Conservation (phyloP, 1,284 basidiomycete species). For the Microbotryum silenes-acaulis region DNA sequence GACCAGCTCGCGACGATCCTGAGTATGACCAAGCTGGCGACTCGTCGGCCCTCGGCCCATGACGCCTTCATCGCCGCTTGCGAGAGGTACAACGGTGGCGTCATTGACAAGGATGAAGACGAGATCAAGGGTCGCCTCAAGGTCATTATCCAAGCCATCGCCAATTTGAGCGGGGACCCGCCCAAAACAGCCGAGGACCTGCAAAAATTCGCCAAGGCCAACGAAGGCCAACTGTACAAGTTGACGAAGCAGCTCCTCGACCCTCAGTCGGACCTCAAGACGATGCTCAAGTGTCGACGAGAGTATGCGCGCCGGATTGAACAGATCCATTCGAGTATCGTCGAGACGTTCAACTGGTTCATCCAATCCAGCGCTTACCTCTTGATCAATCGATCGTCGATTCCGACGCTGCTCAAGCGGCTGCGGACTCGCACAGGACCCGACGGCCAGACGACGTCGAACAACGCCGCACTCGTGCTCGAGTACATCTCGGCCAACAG, state of each 20-base stretch:
- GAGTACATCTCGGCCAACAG: constrained; percentile 65
- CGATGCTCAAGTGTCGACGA: constrained; percentile 55
- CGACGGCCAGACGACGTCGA: constrained; percentile 24
- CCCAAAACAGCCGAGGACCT: constrained; percentile 71
- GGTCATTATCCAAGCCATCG: constrained; percentile 52
- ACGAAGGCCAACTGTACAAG: constrained; percentile 79
- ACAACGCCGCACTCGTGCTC: constrained; percentile 41
- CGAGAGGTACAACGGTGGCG: constrained; percentile 73
- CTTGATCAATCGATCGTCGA: constrained; percentile 73
- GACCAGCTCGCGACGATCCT: constrained; percentile 45
- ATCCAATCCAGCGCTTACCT: constrained; percentile 64
- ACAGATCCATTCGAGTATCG: constrained; percentile 54
- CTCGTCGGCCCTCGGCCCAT: constrained; percentile 56
- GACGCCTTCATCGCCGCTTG: constrained; percentile 62
- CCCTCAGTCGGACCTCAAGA: constrained; percentile 70
- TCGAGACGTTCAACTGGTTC: constrained; percentile 64
- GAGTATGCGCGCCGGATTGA: constrained; percentile 61
- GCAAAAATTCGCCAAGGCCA: constrained; percentile 71
- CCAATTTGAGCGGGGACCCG: constrained; percentile 51
- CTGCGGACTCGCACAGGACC: constrained; percentile 46
- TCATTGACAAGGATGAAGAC: constrained; percentile 71
- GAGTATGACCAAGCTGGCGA: constrained; percentile 56
- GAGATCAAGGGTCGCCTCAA: constrained; percentile 53
- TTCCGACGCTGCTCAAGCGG: constrained; percentile 64
- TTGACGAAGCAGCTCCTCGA: constrained; percentile 74